These are phyloP conservation scores for Panaeolus papilionaceus DNA, from an alignment of 768 basidiomycete species.

Conservation along the genomic window DNA sequence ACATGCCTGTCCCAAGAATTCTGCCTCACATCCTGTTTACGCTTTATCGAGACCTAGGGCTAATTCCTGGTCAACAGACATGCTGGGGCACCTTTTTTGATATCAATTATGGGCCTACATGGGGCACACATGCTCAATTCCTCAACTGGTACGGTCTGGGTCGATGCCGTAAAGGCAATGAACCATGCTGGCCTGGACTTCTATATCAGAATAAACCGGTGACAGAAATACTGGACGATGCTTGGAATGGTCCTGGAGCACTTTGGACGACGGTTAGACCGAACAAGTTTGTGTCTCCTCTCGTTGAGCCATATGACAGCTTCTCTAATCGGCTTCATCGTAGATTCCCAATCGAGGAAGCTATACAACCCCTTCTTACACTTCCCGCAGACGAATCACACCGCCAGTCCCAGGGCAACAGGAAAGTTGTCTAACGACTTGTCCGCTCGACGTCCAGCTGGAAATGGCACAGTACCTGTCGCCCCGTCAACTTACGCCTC, in stretches of 20 bases:
- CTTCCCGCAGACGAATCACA: neutral
- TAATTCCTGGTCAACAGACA: neutral
- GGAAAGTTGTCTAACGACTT: neutral
- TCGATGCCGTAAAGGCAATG: neutral
- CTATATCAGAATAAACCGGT: neutral
- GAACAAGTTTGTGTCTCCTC: neutral
- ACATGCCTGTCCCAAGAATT: neutral
- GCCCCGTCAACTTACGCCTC: neutral
- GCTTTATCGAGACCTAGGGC: neutral
- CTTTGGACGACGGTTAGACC: neutral
- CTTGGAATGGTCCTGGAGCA: constrained; percentile 4
- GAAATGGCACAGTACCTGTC: neutral
- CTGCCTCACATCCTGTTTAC: constrained; percentile 2
- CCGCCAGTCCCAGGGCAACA: too few relatives aligned
- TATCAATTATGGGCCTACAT: neutral
- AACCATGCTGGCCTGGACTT: neutral
- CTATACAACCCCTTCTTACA: neutral
- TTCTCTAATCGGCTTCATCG: neutral
- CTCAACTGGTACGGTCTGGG: neutral
- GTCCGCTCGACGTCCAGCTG: neutral
- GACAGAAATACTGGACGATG: neutral
- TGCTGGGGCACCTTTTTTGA: neutral
- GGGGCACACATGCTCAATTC: neutral
- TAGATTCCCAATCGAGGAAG: neutral
- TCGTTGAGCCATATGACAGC: neutral